These are phyloP conservation scores for Ogataea glucozyma DNA, from an alignment of 805 yeast genomes.

Conservation along the genomic window DNA sequence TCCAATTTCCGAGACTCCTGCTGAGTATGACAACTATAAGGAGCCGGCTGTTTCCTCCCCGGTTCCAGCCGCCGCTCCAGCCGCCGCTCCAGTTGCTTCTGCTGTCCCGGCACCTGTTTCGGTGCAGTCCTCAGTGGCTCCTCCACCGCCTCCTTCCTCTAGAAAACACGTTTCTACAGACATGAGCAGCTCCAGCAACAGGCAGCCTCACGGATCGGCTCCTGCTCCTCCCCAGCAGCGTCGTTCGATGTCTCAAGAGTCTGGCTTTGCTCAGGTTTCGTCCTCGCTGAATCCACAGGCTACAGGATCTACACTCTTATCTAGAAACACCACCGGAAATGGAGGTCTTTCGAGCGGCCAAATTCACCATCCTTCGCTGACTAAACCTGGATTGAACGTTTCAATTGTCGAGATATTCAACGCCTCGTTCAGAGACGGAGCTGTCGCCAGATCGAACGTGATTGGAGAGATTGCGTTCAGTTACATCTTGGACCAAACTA, in stretches of 20 bases:
- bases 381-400: slow-evolving; percentile 69
- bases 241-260: slow-evolving; percentile 20
- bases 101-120: slow-evolving; percentile 18
- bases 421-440: slow-evolving; percentile 73
- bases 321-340: slow-evolving; percentile 35
- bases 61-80: slow-evolving; percentile 1
- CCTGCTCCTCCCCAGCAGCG: slow-evolving; percentile 39
- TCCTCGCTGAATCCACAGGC: slow-evolving; percentile 40
- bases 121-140: slow-evolving; percentile 18
- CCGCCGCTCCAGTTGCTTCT: neutral
- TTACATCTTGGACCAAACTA: slow-evolving; percentile 44
- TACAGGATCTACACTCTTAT: slow-evolving; percentile 43
- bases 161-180: slow-evolving; percentile 33
- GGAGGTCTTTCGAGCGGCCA: slow-evolving; percentile 37
- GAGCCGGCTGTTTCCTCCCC: slow-evolving; percentile 4
- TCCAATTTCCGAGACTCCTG: slow-evolving; percentile 17
- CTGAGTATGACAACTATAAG: slow-evolving; percentile 4
- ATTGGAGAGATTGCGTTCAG: slow-evolving; percentile 88
- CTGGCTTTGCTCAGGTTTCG: slow-evolving; percentile 19
- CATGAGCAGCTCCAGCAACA: slow-evolving; percentile 10
- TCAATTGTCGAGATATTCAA: slow-evolving; percentile 84
- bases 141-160: slow-evolving; percentile 38
- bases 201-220: slow-evolving; percentile 31
- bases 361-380: slow-evolving; percentile 52
- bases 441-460: slow-evolving; percentile 55